Evolutionary conservation across 2,329 filamentous ascomycete species (phyloP).

Genomic region (Phaeoacremonium minimum): DNA sequence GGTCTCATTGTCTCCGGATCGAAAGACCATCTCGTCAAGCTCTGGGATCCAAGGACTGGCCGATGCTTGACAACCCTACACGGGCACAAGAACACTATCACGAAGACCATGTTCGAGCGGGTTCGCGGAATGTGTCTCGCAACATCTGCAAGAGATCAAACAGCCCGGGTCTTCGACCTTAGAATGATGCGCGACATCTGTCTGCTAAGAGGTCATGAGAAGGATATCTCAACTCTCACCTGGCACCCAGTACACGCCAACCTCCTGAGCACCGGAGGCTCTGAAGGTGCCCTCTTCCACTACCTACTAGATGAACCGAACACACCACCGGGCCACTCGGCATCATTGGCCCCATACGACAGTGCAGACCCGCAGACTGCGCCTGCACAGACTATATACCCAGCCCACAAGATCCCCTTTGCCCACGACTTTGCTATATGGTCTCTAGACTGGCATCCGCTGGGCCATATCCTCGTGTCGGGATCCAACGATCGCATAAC

Average conservation of each 20-base stretch:
- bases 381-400: conserved; percentile 85
- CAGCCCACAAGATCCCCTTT: conserved; percentile 79
- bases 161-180: conserved; percentile 87
- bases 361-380: conserved; percentile 73
- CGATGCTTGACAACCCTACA: conserved; percentile 90
- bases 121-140: conserved; percentile 81
- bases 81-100: conserved; percentile 96
- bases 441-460: conserved; percentile 96
- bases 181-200: conserved; percentile 98
- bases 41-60: conserved; percentile 94
- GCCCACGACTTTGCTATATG: conserved; percentile 95
- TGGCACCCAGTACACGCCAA: conserved; percentile 94
- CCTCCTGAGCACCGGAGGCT: conserved; percentile 83
- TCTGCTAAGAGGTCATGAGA: conserved; percentile 89
- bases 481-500: conserved; percentile 96
- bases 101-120: conserved; percentile 85
- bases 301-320: conserved; percentile 97
- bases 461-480: conserved; percentile 91
- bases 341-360: conserved; percentile 79
- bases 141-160: conserved; percentile 89
- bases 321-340: conserved; percentile 66
- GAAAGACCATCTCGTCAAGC: conserved; percentile 94
- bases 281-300: conserved; percentile 85
- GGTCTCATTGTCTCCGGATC: conserved; percentile 92
- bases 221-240: conserved; percentile 85